phyloP scores from a whole-genome alignment of 768 basidiomycete genomes.

The Lentinula aciculospora region DNA sequence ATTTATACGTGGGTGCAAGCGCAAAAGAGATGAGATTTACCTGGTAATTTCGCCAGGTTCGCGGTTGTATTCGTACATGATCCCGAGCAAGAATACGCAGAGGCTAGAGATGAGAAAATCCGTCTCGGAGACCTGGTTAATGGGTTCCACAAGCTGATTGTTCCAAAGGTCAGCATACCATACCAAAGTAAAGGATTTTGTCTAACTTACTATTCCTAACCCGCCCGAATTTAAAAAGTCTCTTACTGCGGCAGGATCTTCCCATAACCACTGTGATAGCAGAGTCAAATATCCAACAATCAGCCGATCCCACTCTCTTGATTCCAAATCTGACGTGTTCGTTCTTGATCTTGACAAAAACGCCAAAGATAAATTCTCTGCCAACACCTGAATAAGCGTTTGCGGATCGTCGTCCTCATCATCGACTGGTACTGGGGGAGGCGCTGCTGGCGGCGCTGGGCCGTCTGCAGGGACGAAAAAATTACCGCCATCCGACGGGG shows the following conservation, averaged over 20 bases:
- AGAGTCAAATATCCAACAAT: slow-evolving; percentile 82
- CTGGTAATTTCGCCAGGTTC: slow-evolving; percentile 95
- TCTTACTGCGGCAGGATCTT: slow-evolving; percentile 81
- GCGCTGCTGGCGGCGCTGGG: slow-evolving; percentile 28
- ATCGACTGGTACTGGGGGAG: slow-evolving; percentile 17
- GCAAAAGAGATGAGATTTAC: slow-evolving; percentile 35
- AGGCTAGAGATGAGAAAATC: slow-evolving; percentile 87
- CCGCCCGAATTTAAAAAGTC: slow-evolving; percentile 91
- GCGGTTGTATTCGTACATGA: slow-evolving; percentile 95
- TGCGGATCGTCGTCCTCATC: slow-evolving; percentile 65
- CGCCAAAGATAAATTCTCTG: slow-evolving; percentile 86
- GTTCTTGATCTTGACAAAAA: slow-evolving; percentile 70
- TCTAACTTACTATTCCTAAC: slow-evolving; percentile 72
- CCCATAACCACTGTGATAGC: slow-evolving; percentile 94
- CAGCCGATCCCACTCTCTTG: slow-evolving; percentile 86
- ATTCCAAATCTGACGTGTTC: slow-evolving; percentile 62
- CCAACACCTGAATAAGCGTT: slow-evolving; percentile 75
- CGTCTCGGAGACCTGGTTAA: slow-evolving; percentile 83
- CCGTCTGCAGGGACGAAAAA: slow-evolving; percentile 82
- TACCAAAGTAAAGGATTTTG: background rate
- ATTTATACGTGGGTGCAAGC: no score
- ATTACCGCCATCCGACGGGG: slow-evolving; percentile 27
- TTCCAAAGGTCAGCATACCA: background rate
- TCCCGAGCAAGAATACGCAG: slow-evolving; percentile 85
- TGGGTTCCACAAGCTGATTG: slow-evolving; percentile 83